Base-by-base conservation (phyloP, 805 yeast genomes). In the Saccharomycopsis sp. region DNA sequence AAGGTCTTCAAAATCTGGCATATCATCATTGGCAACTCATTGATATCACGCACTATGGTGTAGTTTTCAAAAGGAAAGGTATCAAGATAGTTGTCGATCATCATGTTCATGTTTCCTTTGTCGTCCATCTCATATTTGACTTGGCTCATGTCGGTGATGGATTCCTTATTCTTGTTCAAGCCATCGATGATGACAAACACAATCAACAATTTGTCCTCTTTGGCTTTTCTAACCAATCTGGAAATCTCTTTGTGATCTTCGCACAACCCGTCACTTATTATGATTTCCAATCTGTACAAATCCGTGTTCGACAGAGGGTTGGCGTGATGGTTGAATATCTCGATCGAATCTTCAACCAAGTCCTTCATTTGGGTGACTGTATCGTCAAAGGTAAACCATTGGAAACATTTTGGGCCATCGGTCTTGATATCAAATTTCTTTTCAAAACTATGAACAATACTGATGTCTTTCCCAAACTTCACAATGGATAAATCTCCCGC, bases 21-120 rank as follows among this genome's bases (percentile, higher is more conserved):
- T 41, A 92, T 68, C 80, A 92, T 87, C 55, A 80, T 84, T 12
- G 99, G 99, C 29, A 92, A 68, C 61, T 89, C 97, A 36, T 71
- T 71, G 50, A 94, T 82, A 55, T 89, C 77, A 52, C 83, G 78
- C 19, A 92, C 96, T 50, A 94, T 89, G 45, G 89, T 96, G 56
- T 89, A 92, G 58, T 82, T 92, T 57, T 92, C 97, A 61, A 92
- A 92, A 52, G 99, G 97, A 78, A 92, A 92, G 21, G 83, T 73
- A 52, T 89, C 96, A 59, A 92, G 70, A 55, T 92, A 92, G 52
- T 79, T 83, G 45, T 76, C 79, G 45, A 92, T 92, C 56, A 80
- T 71, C 48, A 94, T 64, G 34, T 73, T 72, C 75, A 76, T 69
- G 43, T 71, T 72, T 2, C 96, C 96, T 38, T 66, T 64, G 10